Evolutionary conservation across 768 basidiomycete species (phyloP).

Genomic region (Rhizopogon vulgaris): DNA sequence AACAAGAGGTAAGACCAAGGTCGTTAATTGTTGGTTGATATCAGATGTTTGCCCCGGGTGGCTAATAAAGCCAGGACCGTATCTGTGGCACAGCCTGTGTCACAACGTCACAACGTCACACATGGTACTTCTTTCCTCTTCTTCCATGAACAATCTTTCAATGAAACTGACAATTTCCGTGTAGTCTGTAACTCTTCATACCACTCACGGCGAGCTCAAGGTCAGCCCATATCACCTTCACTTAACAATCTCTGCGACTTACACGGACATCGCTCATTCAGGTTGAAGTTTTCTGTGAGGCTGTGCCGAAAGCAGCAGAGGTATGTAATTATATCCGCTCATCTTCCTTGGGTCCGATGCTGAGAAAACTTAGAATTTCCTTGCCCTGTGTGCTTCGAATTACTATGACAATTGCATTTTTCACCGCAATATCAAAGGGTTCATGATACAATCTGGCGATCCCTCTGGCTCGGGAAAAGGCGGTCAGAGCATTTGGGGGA

Average conservation of each 20-base stretch:
- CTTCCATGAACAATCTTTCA: conserved; percentile 21
- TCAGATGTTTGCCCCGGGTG: not conserved
- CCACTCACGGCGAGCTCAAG: conserved; percentile 93
- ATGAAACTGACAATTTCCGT: conserved; percentile 2
- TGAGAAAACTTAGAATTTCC: conserved; percentile 66
- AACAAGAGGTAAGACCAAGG: conserved; percentile 20
- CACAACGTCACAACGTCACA: conserved; percentile 1
- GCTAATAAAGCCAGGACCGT: conserved; percentile 15
- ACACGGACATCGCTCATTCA: conserved; percentile 23
- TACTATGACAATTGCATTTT: conserved; percentile 83
- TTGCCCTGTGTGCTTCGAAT: conserved; percentile 87
- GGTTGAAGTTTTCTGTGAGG: conserved; percentile 97
- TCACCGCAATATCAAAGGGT: conserved; percentile 92
- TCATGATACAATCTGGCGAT: conserved; percentile 95
- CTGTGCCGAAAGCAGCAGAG: conserved; percentile 92
- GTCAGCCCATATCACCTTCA: conserved; percentile 32
- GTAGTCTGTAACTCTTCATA: conserved; percentile 93
- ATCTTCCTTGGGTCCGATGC: not conserved
- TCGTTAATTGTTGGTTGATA: conserved; percentile 6
- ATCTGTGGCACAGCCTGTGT: conserved; percentile 10
- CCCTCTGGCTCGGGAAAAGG: conserved; percentile 89
- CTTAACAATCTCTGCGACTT: not conserved
- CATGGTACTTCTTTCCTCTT: conserved; percentile 20
- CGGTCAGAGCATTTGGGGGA: conserved; percentile 95
- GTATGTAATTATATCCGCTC: conserved; percentile 32